These are phyloP conservation scores for Hyphopichia burtonii DNA, from an alignment of 1,139 yeast species.

Conservation along the genomic window DNA sequence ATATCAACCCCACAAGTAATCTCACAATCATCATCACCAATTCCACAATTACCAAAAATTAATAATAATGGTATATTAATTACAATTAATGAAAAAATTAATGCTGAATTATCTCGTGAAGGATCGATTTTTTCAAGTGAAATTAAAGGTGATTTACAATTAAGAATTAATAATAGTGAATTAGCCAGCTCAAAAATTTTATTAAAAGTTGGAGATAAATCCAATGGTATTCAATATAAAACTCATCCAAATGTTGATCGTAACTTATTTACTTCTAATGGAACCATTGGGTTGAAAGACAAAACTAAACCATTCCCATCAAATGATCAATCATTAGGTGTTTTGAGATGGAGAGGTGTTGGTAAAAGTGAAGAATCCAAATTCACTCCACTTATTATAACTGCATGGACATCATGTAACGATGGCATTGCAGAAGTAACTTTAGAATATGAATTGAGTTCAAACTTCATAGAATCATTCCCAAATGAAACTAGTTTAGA, in stretches of 20 bases:
- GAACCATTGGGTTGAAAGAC: slow-evolving; percentile 74
- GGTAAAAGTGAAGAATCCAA: slow-evolving; percentile 59
- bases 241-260: slow-evolving; percentile 97
- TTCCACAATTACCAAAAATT: slow-evolving; percentile 31
- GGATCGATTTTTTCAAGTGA: slow-evolving; percentile 76
- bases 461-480: slow-evolving; percentile 35
- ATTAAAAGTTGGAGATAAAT: slow-evolving; percentile 48
- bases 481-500: slow-evolving; percentile 20
- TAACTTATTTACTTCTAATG: slow-evolving; percentile 54
- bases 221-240: slow-evolving; percentile 67
- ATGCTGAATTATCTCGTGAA: slow-evolving; percentile 79
- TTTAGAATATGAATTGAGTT: slow-evolving; percentile 75
- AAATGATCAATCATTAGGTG: slow-evolving; percentile 86
- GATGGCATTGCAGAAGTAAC: slow-evolving; percentile 72
- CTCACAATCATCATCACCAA: slow-evolving; percentile 24
- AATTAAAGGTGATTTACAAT: slow-evolving; percentile 86
- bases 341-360: slow-evolving; percentile 82
- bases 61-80: slow-evolving; percentile 77
- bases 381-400: slow-evolving; percentile 69
- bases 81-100: slow-evolving; percentile 72
- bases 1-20: slow-evolving; percentile 9
- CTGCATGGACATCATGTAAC: slow-evolving; percentile 79
- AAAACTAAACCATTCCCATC: slow-evolving; percentile 80
- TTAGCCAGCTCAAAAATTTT: slow-evolving; percentile 66
- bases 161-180: slow-evolving; percentile 75